Base-by-base conservation (phyloP, 2,329 filamentous ascomycete species). In the Emydomyces testavorans region DNA sequence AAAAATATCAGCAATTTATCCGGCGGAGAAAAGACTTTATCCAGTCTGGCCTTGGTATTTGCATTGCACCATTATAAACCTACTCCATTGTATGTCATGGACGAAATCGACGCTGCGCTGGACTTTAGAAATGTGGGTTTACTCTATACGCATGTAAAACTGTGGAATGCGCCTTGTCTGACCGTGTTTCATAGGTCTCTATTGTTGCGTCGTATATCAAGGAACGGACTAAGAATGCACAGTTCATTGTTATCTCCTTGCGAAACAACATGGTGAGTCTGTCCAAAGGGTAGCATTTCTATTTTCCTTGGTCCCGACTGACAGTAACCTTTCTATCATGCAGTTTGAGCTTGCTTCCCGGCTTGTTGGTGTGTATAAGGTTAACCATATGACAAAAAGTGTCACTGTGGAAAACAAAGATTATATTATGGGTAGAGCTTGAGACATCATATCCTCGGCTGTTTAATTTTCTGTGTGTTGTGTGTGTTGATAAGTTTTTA, bases 131-230 rank as follows among this genome's bases (percentile, higher is more conserved):
- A 98, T 64, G 92, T 94, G 62, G 82, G 85, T 79, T 15, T 34
- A 40, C 2, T 15, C 7, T 15, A 10, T 5, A 7, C 11, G 11
- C 15, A 11, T 11, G n/a, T 39, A 15, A 11, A 26, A 3, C 18
- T 21, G 3, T 20, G 15, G 11, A 7, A 16, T 31, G 28, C 3
- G 6, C 2, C 4, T 6, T 42, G 11, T 26, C 20, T 35, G 7
- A 48, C 31, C n/a, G 21, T 18, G 15, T 5, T 23, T 29, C 1
- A 11, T 57, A 90, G 86, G 85, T 96, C 34, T 94, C 88, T 1
- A 98, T 98, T 61, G 92, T 98, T 38, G 92, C 92, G 50, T 92
- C 88, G 59, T 98, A 98, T 66, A 98, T 98, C 76, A 96, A 95
- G 71, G 92, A 98, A 71, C 78, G 92, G 47, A 98, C 92, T 52